A percentile compares a stretch with the other conserved stretches of the same genome.
These are phyloP conservation scores for Nicotiana attenuata DNA, from an alignment of 257 asterid genomes.

Conservation along the genomic window DNA sequence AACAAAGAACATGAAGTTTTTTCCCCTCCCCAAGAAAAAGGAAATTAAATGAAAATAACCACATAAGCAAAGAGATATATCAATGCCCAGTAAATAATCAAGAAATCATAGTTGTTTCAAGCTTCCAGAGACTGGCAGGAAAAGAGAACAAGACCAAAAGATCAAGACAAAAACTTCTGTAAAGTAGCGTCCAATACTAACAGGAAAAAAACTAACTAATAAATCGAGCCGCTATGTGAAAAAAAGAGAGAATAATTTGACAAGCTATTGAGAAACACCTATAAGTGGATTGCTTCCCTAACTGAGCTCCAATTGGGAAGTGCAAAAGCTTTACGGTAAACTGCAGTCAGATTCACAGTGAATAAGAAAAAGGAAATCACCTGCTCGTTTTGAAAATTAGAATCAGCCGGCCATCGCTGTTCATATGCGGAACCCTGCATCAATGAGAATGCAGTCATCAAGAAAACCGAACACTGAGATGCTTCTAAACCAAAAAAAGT, in stretches of 20 bases:
- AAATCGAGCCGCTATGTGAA: neutral
- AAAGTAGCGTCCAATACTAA: neutral
- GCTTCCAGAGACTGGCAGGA: neutral
- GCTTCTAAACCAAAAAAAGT: neutral
- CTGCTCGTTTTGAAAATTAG: constrained; percentile 79
- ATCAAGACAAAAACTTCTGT: neutral
- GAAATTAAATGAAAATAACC: neutral
- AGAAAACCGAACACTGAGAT: neutral
- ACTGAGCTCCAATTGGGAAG: neutral
- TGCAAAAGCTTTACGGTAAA: neutral
- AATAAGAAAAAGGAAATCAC: constrained; percentile 35
- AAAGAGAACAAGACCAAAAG: neutral
- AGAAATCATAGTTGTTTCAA: neutral
- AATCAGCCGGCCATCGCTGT: constrained; percentile 68
- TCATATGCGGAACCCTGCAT: constrained; percentile 61
- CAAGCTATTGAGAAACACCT: neutral
- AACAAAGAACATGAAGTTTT: neutral
- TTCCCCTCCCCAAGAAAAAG: neutral
- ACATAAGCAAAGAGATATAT: neutral
- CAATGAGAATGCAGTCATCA: constrained; percentile 1
- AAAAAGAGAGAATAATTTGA: neutral
- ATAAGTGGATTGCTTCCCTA: constrained; percentile 3
- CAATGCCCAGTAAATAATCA: neutral
- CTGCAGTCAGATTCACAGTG: neutral
- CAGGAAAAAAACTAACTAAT: neutral